phyloP scores from a whole-genome alignment of 768 basidiomycete genomes.

The Punctularia strigosozonata region DNA sequence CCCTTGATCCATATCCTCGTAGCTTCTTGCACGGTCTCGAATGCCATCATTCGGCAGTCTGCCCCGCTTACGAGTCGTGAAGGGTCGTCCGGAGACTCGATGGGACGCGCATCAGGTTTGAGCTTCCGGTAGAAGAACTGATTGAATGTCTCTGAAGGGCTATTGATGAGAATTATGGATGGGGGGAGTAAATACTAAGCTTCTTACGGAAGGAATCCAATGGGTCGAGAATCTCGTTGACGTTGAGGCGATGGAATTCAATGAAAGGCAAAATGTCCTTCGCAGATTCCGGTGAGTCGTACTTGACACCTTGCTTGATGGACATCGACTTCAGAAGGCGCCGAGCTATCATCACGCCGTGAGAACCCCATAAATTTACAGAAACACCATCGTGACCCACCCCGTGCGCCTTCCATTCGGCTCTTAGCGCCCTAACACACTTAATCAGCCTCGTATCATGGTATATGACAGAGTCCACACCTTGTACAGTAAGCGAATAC shows the following conservation, averaged over 20 bases:
- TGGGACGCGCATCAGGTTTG: slow-evolving; percentile 68
- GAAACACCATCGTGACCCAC: slow-evolving; percentile 26
- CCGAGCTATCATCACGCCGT: slow-evolving; percentile 36
- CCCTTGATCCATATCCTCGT: slow-evolving; percentile 96
- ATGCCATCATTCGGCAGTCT: slow-evolving; percentile 94
- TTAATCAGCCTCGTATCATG: not conserved
- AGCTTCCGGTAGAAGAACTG: slow-evolving; percentile 80
- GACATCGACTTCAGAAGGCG: slow-evolving; percentile 81
- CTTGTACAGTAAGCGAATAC: slow-evolving; percentile 88
- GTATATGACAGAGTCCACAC: slow-evolving; percentile 16
- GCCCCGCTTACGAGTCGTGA: slow-evolving; percentile 78
- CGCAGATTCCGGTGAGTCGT: slow-evolving; percentile 76
- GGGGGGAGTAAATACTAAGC: slow-evolving; percentile 8
- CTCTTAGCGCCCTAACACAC: slow-evolving; percentile 58
- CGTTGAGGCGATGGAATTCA: slow-evolving; percentile 77
- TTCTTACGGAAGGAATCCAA: slow-evolving; percentile 70
- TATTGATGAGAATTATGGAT: not conserved
- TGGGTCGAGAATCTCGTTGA: slow-evolving; percentile 76
- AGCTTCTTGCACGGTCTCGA: slow-evolving; percentile 76
- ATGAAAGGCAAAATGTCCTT: slow-evolving; percentile 82
- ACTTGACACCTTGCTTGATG: slow-evolving; percentile 90
- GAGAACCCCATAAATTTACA: not conserved
- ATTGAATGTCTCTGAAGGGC: slow-evolving; percentile 84
- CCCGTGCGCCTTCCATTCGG: slow-evolving; percentile 81
- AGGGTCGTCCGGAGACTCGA: slow-evolving; percentile 63